Base-by-base conservation (phyloP, 2,329 filamentous ascomycete species). In the Pestalotiopsis sp. region DNA sequence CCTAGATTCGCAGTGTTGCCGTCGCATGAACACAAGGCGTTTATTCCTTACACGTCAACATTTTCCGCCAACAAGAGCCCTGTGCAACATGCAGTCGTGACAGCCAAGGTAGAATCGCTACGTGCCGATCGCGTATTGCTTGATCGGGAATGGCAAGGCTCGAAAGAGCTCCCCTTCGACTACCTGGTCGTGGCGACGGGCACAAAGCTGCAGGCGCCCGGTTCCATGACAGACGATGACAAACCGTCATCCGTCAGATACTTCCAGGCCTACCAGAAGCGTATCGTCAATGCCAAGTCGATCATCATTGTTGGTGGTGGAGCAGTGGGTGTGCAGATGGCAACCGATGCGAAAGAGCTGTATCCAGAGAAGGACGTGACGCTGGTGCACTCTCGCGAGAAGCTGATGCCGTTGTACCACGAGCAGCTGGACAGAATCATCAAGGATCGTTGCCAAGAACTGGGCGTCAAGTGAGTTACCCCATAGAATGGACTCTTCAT, bases 241-340 rank as follows among this genome's bases (percentile, higher is more conserved):
- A 82, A 82, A 66, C 56, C 68, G 0, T 71, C 75, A 2, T 80
- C 78, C 0, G 75, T 80, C 4, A 68, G 69, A 36, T 80, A 80
- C 59, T 68, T 85, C 12, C 73, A 75, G 52, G 67, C 63, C 20
- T 77, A 80, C 71, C 83, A 82, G 71, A 65, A 73, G 1, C 72
- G 71, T 5, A 76, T 85, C 58, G 70, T 68, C 56, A 58, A 70
- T 2, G 75, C 79, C 4, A 70, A 68, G 5, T 75, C 78, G 4
- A 69, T 82, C 20, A 72, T 77, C 27, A 73, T 82, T 4, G 68
- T 83, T 4, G 85, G 85, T 4, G 84, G 83, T 14, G 85, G 85
- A 4, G 83, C 85, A 4, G 85, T 86, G 0, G 85, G 85, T 1
- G 82, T 86, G 14, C 82, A 87, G 72, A 79, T 86, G 73, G 84